phyloP scores from a whole-genome alignment of 129 eudicot genomes.

The Helianthus tuberosus region DNA sequence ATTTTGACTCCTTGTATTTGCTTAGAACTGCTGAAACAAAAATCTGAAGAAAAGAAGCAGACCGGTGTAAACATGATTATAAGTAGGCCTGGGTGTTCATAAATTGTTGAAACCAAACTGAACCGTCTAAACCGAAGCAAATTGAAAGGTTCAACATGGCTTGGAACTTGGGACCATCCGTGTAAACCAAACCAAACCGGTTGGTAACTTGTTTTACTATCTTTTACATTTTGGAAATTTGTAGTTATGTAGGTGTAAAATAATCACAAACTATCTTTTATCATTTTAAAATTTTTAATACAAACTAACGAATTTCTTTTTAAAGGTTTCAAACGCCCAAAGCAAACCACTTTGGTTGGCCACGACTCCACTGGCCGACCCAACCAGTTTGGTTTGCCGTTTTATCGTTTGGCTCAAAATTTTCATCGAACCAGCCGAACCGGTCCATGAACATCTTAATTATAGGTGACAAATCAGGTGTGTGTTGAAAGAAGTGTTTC shows the following conservation, averaged over 20 bases:
- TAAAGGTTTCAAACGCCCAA: neutral
- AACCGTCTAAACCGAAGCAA: neutral
- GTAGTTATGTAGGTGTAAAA: neutral
- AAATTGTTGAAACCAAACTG: neutral
- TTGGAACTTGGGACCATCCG: no score
- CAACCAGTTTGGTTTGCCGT: neutral
- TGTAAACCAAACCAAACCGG: no score
- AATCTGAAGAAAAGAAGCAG: slow-evolving; percentile 34
- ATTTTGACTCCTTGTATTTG: slow-evolving; percentile 65
- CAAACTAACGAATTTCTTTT: neutral
- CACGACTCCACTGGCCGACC: no score
- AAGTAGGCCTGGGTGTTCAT: neutral
- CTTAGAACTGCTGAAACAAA: slow-evolving; percentile 63
- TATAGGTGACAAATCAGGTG: neutral
- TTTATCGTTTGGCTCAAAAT: neutral
- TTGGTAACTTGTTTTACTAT: neutral
- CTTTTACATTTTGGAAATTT: neutral
- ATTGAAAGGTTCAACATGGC: neutral
- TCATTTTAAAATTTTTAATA: neutral
- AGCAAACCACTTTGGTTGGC: neutral
- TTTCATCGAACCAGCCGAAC: neutral
- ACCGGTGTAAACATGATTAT: neutral
- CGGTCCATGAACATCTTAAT: neutral
- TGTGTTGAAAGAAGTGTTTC: neutral
- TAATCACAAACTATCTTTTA: neutral